Percentiles rank a stretch among this genome's conserved stretches.
Evolutionary conservation across 768 basidiomycete species (phyloP).

Genomic region (Mycena alexandri): DNA sequence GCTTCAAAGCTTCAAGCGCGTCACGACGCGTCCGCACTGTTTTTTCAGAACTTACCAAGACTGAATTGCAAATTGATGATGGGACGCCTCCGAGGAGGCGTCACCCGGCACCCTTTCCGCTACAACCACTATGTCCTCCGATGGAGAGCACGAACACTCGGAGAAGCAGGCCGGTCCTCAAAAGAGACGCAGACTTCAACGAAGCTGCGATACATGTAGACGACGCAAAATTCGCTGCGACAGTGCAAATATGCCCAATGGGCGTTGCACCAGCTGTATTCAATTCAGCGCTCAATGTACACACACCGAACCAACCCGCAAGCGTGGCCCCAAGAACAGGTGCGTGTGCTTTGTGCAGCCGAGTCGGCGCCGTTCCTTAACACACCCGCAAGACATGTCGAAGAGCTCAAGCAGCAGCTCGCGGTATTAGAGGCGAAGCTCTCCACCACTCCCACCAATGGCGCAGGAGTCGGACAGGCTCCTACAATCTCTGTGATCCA

Average conservation of each 20-base stretch:
- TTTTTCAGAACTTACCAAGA: no score
- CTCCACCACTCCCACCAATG: conserved; percentile 45
- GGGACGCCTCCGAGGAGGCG: no score
- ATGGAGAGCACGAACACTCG: conserved; percentile 27
- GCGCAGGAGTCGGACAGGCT: background rate
- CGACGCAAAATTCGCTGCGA: conserved; percentile 64
- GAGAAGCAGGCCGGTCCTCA: conserved; percentile 16
- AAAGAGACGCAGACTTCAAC: conserved; percentile 58
- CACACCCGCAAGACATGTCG: conserved; percentile 48
- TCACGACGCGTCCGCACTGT: no score
- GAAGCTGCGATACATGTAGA: conserved; percentile 62
- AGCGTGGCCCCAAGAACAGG: conserved; percentile 56
- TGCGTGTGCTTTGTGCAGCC: conserved; percentile 3
- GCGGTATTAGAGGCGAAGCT: conserved; percentile 60
- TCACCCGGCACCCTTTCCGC: no score
- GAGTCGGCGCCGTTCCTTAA: conserved; percentile 1
- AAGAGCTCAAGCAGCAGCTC: conserved; percentile 57
- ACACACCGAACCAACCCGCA: conserved; percentile 61
- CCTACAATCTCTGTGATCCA: conserved; percentile 26
- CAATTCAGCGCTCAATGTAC: conserved; percentile 63
- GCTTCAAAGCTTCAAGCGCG: no score
- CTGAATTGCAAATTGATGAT: no score
- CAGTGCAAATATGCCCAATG: conserved; percentile 69
- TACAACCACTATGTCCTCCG: conserved; percentile 23
- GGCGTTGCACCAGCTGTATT: conserved; percentile 69